Evolutionary conservation across 1,139 yeast genomes (phyloP).

Genomic region (Sugiyamaella castrensis): DNA sequence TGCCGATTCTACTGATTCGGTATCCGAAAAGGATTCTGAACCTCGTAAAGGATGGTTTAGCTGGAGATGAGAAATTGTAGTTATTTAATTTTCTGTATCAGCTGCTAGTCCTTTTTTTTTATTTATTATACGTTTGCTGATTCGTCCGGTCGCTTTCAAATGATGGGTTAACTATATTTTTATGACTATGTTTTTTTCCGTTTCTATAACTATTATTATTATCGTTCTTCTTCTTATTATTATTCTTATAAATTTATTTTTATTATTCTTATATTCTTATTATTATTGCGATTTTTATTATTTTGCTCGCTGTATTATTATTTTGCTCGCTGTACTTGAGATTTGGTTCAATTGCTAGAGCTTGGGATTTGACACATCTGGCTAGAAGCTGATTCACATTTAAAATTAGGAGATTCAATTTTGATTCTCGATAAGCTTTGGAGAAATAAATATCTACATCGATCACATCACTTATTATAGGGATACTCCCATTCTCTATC

Average conservation of each 20-base stretch:
- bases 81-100: not conserved
- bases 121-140: not conserved
- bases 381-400: not conserved
- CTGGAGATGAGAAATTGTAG: slow-evolving; percentile 14
- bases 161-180: not conserved
- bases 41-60: slow-evolving; percentile 23
- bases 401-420: not conserved
- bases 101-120: slow-evolving; percentile 2
- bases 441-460: not conserved
- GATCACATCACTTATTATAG: slow-evolving; percentile 43
- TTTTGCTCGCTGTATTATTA: too few relatives aligned
- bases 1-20: slow-evolving; percentile 1
- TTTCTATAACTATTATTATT: slow-evolving; percentile 1
- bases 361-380: not conserved
- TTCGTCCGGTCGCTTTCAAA: too few relatives aligned
- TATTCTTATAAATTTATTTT: slow-evolving; percentile 1
- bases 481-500: slow-evolving; percentile 75
- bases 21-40: not conserved
- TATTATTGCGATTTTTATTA: too few relatives aligned
- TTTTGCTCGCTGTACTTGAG: too few relatives aligned
- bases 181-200: not conserved
- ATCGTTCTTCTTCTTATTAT: slow-evolving; percentile 6
- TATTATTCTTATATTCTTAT: not conserved
- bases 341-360: too few relatives aligned
- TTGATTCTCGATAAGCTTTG: too few relatives aligned